phyloP scores from a whole-genome alignment of 768 basidiomycete genomes.

The Dendrothele bispora region DNA sequence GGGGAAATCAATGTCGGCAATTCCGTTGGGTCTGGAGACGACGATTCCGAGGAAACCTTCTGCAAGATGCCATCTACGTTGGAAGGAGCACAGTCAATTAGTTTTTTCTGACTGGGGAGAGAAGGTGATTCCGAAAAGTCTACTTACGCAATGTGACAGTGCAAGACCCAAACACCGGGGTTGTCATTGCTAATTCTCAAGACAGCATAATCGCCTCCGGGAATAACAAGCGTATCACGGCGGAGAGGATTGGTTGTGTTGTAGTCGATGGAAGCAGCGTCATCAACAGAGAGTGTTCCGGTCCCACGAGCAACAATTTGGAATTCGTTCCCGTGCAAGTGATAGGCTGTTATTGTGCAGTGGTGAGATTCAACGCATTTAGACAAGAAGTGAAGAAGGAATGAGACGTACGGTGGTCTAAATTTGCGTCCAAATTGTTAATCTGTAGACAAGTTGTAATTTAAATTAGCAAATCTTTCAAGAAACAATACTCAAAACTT shows the following conservation, averaged over 20 bases:
- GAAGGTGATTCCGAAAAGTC: too few relatives aligned
- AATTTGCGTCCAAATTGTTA: neutral
- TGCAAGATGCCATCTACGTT: neutral
- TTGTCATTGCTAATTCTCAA: neutral
- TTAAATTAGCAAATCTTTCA: too few relatives aligned
- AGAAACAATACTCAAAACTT: too few relatives aligned
- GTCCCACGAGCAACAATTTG: neutral
- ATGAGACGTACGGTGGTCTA: constrained; percentile 2
- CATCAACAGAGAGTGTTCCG: neutral
- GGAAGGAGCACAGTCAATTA: neutral
- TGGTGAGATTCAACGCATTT: neutral
- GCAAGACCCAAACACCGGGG: neutral
- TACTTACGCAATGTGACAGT: constrained; percentile 3
- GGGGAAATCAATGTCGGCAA: neutral
- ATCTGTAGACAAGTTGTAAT: neutral
- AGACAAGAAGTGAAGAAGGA: neutral
- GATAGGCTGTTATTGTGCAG: neutral
- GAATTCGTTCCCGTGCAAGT: neutral
- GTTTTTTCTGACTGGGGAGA: neutral
- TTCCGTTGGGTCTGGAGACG: neutral
- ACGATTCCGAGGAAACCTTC: neutral
- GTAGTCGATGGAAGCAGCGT: neutral
- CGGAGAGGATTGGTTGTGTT: neutral
- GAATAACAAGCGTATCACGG: neutral
- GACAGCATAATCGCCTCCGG: neutral